Conservation (phyloP, 257 asterid genomes). For the Plantago elongata region DNA sequence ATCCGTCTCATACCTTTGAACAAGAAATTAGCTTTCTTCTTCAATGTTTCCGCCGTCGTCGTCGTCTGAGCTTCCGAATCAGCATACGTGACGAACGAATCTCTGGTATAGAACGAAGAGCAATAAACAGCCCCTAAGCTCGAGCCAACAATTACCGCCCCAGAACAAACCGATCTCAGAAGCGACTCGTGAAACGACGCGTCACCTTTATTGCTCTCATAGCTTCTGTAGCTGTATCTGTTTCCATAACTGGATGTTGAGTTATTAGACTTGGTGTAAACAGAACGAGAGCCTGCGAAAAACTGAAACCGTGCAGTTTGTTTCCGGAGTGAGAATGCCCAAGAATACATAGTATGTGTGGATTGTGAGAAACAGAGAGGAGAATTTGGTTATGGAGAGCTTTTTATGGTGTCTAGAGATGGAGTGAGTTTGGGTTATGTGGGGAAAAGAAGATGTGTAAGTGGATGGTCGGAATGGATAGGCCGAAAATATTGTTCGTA, state of each 20-base stretch:
- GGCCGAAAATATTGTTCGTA: too few relatives aligned
- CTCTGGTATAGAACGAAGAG: conserved; percentile 24
- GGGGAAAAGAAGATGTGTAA: neutral
- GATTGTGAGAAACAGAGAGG: conserved; percentile 1
- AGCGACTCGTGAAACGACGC: conserved; percentile 24
- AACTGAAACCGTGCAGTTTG: conserved; percentile 25
- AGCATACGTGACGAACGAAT: conserved; percentile 44
- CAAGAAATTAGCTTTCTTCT: conserved; percentile 40
- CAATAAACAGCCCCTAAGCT: conserved; percentile 40
- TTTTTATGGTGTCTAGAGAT: neutral
- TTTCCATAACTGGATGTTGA: conserved; percentile 16
- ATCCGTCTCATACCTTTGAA: conserved; percentile 45
- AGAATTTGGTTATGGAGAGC: neutral
- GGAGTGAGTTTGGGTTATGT: too few relatives aligned
- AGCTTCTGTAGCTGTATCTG: conserved; percentile 8
- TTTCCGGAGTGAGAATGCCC: conserved; percentile 40
- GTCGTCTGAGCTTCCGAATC: conserved; percentile 42
- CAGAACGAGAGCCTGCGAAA: conserved; percentile 30
- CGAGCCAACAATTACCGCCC: conserved; percentile 39
- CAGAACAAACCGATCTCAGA: conserved; percentile 38
- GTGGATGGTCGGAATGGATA: neutral
- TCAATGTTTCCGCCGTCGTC: conserved; percentile 21
- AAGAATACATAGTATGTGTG: conserved; percentile 48
- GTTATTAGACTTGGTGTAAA: conserved; percentile 26
- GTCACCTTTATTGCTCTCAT: conserved; percentile 16